Evolutionary conservation across 345 rosid species (phyloP).

Genomic region (Dipteronia dyeriana): DNA sequence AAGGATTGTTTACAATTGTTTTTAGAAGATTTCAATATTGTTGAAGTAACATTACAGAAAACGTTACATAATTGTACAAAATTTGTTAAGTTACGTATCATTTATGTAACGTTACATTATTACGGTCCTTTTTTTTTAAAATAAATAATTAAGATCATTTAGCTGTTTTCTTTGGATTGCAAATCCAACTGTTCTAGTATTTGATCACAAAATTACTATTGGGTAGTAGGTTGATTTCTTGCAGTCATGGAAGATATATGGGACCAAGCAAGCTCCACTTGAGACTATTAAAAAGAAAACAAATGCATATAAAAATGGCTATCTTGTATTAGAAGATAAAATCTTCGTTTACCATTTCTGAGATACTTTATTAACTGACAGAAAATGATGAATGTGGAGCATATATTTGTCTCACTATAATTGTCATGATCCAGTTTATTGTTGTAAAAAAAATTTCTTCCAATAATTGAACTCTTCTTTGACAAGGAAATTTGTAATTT

Average conservation of each 20-base stretch:
- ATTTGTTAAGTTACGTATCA: too few relatives aligned
- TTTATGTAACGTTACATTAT: too few relatives aligned
- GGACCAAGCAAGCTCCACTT: conserved; percentile 5
- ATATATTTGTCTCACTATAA: background rate
- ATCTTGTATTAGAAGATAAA: conserved; percentile 4
- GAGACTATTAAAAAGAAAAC: background rate
- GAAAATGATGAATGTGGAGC: background rate
- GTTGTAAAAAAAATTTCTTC: background rate
- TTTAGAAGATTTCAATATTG: background rate
- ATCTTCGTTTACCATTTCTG: background rate
- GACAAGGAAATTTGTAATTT: too few relatives aligned
- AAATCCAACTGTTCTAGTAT: background rate
- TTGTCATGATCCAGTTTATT: background rate
- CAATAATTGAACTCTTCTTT: background rate
- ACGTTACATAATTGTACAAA: too few relatives aligned
- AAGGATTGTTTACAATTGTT: too few relatives aligned
- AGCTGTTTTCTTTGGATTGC: too few relatives aligned
- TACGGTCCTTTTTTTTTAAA: too few relatives aligned
- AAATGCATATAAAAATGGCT: background rate
- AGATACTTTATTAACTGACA: background rate
- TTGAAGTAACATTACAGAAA: too few relatives aligned
- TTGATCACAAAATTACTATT: background rate
- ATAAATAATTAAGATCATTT: too few relatives aligned
- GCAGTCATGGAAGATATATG: background rate
- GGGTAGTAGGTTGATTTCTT: conserved; percentile 9